phyloP scores from a whole-genome alignment of 192 early-diverging fungal genomes.

The Anaeromyces robustus region DNA sequence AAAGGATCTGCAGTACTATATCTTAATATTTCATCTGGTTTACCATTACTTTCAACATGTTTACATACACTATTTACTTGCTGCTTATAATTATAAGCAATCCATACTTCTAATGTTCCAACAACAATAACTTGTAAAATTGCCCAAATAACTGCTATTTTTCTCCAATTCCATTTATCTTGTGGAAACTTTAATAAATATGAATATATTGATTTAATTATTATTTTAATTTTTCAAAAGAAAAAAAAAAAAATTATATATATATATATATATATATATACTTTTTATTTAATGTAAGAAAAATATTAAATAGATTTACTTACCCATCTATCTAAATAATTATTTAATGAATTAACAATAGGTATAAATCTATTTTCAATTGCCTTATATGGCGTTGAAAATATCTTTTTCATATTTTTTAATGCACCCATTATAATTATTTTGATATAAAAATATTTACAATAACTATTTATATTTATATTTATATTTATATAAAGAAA shows the following conservation, averaged over 20 bases:
- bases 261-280: no score
- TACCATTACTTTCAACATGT: background rate
- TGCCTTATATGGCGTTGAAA: background rate
- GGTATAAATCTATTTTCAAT: background rate
- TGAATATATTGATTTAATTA: no score
- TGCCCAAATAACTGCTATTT: background rate
- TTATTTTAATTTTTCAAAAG: no score
- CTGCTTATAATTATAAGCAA: background rate
- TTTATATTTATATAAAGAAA: no score
- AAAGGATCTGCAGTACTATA: background rate
- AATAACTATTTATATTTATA: no score
- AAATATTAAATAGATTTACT: background rate
- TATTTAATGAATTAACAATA: background rate
- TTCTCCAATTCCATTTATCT: background rate
- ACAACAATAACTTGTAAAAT: background rate
- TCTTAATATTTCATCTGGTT: background rate
- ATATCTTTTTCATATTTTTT: background rate
- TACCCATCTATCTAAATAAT: background rate
- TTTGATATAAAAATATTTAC: no score
- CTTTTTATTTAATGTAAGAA: no score
- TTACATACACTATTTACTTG: background rate
- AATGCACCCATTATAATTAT: background rate
- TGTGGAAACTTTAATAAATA: background rate
- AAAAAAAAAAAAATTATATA: no score
- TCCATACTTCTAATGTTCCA: background rate